Base-by-base conservation (phyloP, 225 moss, liverwort and hornwort species). In the Ulota crispa region DNA sequence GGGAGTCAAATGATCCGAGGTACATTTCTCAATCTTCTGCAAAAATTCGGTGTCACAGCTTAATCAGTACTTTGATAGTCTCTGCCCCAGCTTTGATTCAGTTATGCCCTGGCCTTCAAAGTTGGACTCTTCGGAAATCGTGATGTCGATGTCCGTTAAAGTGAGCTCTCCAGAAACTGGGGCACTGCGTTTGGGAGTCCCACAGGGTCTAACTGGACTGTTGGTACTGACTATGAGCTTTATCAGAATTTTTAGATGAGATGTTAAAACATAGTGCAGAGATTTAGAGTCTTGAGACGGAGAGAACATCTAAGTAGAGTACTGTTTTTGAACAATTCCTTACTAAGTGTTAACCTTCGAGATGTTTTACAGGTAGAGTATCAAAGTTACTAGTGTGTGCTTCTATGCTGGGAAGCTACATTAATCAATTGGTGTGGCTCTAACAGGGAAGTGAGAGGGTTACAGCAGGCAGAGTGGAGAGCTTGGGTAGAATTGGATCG, bases 1-100 rank as follows among this genome's bases (percentile, higher is more conserved):
- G 94, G 86, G 97, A 97, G 80, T 88, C 94, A 27, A 90, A 65
- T 86, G 93, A 94, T 82, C 78, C 91, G 68, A 93, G 95, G 97
- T 97, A 88, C 59, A 62, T 20, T 72, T 14, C 57, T 82, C 71
- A 23, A 53, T 26, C 42, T 24, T 56, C 68, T 81, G 31, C 24
- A 45, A 74, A 30, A 59, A 11, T 70, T 68, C 30, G 61, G 53
- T 86, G 62, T 75, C 0, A 47, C 79, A 79, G 69, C 66, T 27
- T 72, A 21, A 56, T 65, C 21, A 66, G 31, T 53, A 32, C n/a
- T 28, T 27, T 8, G 27, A 6, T 52, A 64, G 37, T 27, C 27
- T 39, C 52, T 61, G 56, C 68, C 41, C 14, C 64, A 64, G 50
- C 5, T 50, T 15, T 32, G 16, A 70, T 23, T 23, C 28, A 72